phyloP scores from a whole-genome alignment of 371 early-diverging fungal species.

The Syncephalastrum monosporum region DNA sequence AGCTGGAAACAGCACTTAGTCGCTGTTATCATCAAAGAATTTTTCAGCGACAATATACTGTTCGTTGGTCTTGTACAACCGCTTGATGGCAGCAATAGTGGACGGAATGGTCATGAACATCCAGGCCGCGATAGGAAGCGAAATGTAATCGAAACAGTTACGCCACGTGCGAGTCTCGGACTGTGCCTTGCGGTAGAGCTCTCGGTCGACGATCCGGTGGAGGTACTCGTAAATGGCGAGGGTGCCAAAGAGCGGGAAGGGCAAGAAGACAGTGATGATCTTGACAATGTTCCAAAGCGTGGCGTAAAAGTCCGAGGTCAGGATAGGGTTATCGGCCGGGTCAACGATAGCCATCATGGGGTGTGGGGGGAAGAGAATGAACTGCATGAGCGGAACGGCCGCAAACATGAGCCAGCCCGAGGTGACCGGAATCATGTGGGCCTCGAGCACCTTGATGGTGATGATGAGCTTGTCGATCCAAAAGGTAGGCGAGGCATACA shows the following conservation, averaged over 20 bases:
- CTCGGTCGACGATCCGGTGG: conserved; percentile 45
- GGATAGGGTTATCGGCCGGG: conserved; percentile 41
- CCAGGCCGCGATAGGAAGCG: conserved; percentile 59
- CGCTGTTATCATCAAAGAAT: conserved; percentile 34
- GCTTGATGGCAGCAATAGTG: conserved; percentile 51
- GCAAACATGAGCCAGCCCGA: conserved; percentile 63
- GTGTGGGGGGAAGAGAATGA: conserved; percentile 45
- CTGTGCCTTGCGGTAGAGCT: conserved; percentile 33
- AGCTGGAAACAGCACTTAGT: conserved; percentile 1
- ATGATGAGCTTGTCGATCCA: conserved; percentile 52
- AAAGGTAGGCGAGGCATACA: conserved; percentile 35
- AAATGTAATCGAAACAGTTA: conserved; percentile 47
- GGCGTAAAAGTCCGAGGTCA: conserved; percentile 42
- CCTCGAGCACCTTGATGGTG: conserved; percentile 43
- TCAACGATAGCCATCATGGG: conserved; percentile 23
- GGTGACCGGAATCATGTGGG: conserved; percentile 55
- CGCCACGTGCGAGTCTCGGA: conserved; percentile 46
- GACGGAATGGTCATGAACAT: conserved; percentile 58
- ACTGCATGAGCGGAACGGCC: conserved; percentile 52
- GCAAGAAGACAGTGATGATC: conserved; percentile 43
- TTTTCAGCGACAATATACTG: conserved; percentile 58
- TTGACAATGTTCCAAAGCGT: conserved; percentile 45
- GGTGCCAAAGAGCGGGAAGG: conserved; percentile 48
- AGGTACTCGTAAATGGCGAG: conserved; percentile 49
- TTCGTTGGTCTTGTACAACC: conserved; percentile 45